These are phyloP conservation scores for Pseudotulostoma volvatum DNA, from an alignment of 495 filamentous ascomycete genomes.

Conservation along the genomic window DNA sequence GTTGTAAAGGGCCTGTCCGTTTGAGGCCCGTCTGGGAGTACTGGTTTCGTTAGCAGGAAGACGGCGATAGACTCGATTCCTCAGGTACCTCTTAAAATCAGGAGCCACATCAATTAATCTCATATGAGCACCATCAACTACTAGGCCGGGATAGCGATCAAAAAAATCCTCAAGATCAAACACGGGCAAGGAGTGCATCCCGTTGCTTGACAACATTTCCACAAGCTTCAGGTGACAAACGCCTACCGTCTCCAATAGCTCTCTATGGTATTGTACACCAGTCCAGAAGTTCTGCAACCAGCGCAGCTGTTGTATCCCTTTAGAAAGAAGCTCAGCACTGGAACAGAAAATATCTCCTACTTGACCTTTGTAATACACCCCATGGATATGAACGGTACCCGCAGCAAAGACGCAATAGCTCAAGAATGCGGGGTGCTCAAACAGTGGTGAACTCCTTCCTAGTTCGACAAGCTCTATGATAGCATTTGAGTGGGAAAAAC, in stretches of 20 bases:
- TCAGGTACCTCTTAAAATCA: constrained; percentile 32
- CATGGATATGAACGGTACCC: constrained; percentile 72
- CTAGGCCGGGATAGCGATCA: constrained; percentile 49
- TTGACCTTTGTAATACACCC: constrained; percentile 56
- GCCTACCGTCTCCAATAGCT: constrained; percentile 58
- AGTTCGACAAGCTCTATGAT: constrained; percentile 72
- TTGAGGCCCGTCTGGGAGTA: not conserved
- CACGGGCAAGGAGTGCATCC: constrained; percentile 54
- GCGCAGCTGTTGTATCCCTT: constrained; percentile 62
- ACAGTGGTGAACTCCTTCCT: constrained; percentile 42
- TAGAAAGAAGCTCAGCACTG: constrained; percentile 53
- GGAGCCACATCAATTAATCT: constrained; percentile 38
- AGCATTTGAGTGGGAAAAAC: constrained; percentile 74
- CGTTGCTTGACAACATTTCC: constrained; percentile 46
- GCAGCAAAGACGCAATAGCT: constrained; percentile 71
- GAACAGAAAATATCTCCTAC: constrained; percentile 46
- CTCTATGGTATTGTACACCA: constrained; percentile 61
- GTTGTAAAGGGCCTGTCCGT: not conserved
- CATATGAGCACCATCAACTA: constrained; percentile 37
- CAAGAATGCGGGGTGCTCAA: constrained; percentile 72
- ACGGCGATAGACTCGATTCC: not conserved
- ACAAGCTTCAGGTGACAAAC: constrained; percentile 57
- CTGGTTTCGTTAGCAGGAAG: not conserved
- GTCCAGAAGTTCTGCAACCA: constrained; percentile 61
- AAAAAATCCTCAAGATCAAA: constrained; percentile 81